Base-by-base conservation (phyloP, 2,329 filamentous ascomycete species). In the Aspergillus sp. region DNA sequence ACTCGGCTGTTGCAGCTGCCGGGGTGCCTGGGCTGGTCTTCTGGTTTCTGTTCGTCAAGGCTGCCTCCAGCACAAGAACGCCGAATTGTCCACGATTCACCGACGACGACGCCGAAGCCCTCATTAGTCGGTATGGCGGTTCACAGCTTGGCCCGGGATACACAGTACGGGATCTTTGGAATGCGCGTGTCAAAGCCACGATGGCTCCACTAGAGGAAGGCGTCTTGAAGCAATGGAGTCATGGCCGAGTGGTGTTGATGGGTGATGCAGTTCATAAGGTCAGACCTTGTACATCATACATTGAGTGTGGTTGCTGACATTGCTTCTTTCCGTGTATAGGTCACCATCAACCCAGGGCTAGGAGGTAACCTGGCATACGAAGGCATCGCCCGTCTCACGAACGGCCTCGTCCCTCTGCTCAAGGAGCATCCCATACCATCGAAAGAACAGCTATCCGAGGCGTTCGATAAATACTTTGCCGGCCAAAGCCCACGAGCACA, bases 11-110 rank as follows among this genome's bases (percentile, higher is more conserved):
- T 14, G 52, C 43, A 11, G 52, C 52, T 14, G 37, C 43, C 17
- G 52, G 52, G 2, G 52, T 48, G 19, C 31, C 15, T 27, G 52
- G 52, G 1, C 44, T 55, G 19, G 52, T 47, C 9, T 55, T 55
- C 27, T 55, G 52, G 52, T 55, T 55, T 27, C 33, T 55, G 6
- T 55, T 55, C 21, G 52, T 48, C 31, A 55, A 55, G 45, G 44
- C 25, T 7, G n/a, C 21, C 4, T 6, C n/a, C n/a, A 21, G 7
- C 1, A 48, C 52, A 3, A 47, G 43, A 6, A 55, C 43, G 2
- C 52, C 52, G 7, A 48, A 47, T 15, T 55, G 44, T 19, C 52
- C 52, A 4, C 44, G 44, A 9, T 55, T 55, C 33, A 48, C 7
- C 14, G 21, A 55, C 19, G 43, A 47, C 4, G 52, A 55, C 33